phyloP scores from a whole-genome alignment of 169 alveolate species.

The Fabrea salina region DNA sequence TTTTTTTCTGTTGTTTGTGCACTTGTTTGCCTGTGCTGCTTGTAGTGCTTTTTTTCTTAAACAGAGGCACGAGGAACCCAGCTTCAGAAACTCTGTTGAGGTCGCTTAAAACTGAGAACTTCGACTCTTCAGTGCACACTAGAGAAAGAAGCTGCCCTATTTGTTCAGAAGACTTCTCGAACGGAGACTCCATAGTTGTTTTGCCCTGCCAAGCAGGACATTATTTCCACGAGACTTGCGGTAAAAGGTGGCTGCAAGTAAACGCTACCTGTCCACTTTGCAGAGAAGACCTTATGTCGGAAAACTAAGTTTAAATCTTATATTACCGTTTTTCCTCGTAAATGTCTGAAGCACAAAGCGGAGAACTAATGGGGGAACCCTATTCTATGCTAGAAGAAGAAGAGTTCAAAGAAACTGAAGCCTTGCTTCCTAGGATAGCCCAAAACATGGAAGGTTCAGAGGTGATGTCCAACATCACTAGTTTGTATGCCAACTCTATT shows the following conservation, averaged over 20 bases:
- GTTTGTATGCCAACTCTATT: too few species aligned
- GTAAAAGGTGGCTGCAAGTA: constrained; percentile 49
- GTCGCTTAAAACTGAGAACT: not conserved
- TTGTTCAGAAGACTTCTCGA: constrained; percentile 40
- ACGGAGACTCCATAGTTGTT: constrained; percentile 41
- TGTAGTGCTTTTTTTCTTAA: not conserved
- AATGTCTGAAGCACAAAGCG: too few species aligned
- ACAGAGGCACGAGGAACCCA: not conserved
- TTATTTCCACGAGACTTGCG: constrained; percentile 60
- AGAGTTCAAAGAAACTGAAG: too few species aligned
- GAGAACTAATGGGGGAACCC: too few species aligned
- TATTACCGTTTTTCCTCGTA: too few species aligned
- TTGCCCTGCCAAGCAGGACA: constrained; percentile 58
- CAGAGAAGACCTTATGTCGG: too few species aligned
- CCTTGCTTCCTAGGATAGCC: too few species aligned
- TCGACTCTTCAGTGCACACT: not conserved
- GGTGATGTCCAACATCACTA: too few species aligned
- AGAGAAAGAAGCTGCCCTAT: constrained; percentile 41
- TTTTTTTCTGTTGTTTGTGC: not conserved
- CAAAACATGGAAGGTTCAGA: too few species aligned
- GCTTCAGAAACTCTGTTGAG: not conserved
- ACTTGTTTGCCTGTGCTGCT: not conserved
- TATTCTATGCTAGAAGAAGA: too few species aligned
- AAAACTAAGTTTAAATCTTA: too few species aligned
- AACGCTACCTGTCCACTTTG: constrained; percentile 63